Evolutionary conservation across 139 green algal species (phyloP), one percentile per base, ranked within the genome.

Genomic region (Chlamydomonas sp.): DNA sequence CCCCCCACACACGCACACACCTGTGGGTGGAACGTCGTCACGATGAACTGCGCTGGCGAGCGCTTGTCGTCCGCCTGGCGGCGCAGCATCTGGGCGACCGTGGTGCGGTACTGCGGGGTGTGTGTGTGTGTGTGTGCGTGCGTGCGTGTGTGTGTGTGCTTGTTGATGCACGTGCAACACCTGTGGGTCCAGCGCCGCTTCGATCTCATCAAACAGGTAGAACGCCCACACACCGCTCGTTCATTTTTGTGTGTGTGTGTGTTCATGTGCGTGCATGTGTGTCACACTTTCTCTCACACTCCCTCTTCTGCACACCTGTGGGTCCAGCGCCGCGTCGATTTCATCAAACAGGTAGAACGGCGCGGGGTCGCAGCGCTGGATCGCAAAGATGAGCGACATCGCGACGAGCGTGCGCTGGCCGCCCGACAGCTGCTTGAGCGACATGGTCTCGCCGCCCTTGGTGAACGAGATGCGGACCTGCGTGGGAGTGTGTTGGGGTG

Each of bases 291-390:
- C 65, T 20, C 80, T 62, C 73, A 74, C 4, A 76, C 75, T 66
- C 89, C 78, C 70, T 74, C n/a, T n/a, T 84, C 2, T 65, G 49
- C 67, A 80, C 28, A 79, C 77, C 82, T 95, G 84, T 28, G 94
- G 90, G 76, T 99, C 95, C 63, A 99, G 82, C 16, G 95, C 95
- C 0, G 95, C 95, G 81, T 99, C 95, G 30, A 99, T 97, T 82
- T 99, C 95, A 72, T 99, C 95, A 73, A 99, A 98, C 24, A 99
- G 82, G 83, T 99, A 97, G 76, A 99, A 99, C 33, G 95, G 95
- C 34, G 94, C 94, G 10, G 94, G 95, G 78, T 99, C 95, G 79
- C 90, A 97, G 37, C 90, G 81, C 79, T 95, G 89, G 75, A 99
- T 99, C 65, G 94, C 88, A 68, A 99, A 98, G 77, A 99, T 99